A percentile compares a stretch with the other conserved stretches of the same genome.
Conservation (phyloP, 805 yeast species). For the Lipomyces yamadae region DNA sequence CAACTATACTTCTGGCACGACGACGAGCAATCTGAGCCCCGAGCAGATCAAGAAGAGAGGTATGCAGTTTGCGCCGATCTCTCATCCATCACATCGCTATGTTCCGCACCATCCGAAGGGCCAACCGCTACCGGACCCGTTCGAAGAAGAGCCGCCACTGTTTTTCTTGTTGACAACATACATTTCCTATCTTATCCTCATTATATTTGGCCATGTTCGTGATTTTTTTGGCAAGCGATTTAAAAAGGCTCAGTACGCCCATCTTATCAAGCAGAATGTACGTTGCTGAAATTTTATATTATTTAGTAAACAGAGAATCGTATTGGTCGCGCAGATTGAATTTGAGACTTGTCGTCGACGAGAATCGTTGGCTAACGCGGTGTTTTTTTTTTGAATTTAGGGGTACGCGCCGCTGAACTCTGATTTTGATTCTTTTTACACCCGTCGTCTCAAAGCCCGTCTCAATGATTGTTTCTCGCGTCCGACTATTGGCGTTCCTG, state of each 20-base stretch:
- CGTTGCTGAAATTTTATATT: conserved; percentile 1
- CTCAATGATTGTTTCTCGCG: conserved; percentile 94
- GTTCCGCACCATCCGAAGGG: conserved; percentile 33
- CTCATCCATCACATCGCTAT: conserved; percentile 32
- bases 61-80: conserved; percentile 34
- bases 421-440: conserved; percentile 90
- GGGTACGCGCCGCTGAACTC: conserved; percentile 97
- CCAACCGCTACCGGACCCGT: conserved; percentile 45
- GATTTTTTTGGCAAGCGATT: conserved; percentile 85
- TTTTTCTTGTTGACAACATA: conserved; percentile 79
- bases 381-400: background rate
- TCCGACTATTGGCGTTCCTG: conserved; percentile 98
- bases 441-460: conserved; percentile 87
- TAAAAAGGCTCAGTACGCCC: conserved; percentile 65
- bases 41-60: conserved; percentile 19
- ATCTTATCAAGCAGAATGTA: conserved; percentile 67
- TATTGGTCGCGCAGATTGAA: no score
- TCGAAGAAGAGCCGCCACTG: conserved; percentile 86
- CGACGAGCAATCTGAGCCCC: conserved; percentile 13
- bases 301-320: background rate
- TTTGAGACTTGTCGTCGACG: no score
- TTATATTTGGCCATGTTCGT: conserved; percentile 85
- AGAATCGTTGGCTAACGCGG: background rate
- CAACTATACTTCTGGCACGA: conserved; percentile 23
- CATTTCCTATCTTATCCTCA: conserved; percentile 78